Evolutionary conservation across 495 filamentous ascomycete genomes (phyloP).

Genomic region (Penicillium soppii): DNA sequence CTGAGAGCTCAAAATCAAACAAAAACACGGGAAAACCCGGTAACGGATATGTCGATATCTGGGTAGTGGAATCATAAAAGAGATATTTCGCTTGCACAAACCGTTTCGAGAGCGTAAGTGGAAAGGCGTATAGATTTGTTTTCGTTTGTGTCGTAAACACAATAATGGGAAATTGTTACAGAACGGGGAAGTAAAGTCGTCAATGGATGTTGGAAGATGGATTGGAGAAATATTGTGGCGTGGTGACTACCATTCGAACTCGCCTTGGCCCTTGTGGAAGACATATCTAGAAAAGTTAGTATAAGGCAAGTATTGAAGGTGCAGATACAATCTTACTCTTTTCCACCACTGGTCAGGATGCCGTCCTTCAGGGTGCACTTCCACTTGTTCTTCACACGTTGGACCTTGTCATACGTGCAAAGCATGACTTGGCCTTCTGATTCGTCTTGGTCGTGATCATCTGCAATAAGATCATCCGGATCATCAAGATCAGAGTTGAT

Average conservation of each 20-base stretch:
- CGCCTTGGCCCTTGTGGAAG: slow-evolving; percentile 94
- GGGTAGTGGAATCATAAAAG: slow-evolving; percentile 16
- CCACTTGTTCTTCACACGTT: slow-evolving; percentile 99
- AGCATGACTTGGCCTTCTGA: slow-evolving; percentile 86
- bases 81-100: slow-evolving; percentile 18
- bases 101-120: slow-evolving; percentile 14
- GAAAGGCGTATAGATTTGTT: slow-evolving; percentile 8
- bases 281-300: slow-evolving; percentile 62
- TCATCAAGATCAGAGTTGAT: slow-evolving; percentile 99
- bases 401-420: slow-evolving; percentile 99
- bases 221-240: neutral
- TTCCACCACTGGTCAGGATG: slow-evolving; percentile 83
- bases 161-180: slow-evolving; percentile 17
- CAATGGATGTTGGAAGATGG: neutral
- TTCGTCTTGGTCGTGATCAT: slow-evolving; percentile 78
- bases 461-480: slow-evolving; percentile 76
- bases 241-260: slow-evolving; percentile 86
- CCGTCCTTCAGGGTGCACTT: slow-evolving; percentile 99
- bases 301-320: neutral
- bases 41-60: slow-evolving; percentile 6
- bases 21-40: slow-evolving; percentile 2
- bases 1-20: slow-evolving; percentile 9
- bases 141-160: slow-evolving; percentile 13
- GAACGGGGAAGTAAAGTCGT: slow-evolving; percentile 11
- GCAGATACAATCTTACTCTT: slow-evolving; percentile 60